These are phyloP conservation scores for Pistacia atlantica DNA, from an alignment of 345 rosid genomes.

Conservation along the genomic window DNA sequence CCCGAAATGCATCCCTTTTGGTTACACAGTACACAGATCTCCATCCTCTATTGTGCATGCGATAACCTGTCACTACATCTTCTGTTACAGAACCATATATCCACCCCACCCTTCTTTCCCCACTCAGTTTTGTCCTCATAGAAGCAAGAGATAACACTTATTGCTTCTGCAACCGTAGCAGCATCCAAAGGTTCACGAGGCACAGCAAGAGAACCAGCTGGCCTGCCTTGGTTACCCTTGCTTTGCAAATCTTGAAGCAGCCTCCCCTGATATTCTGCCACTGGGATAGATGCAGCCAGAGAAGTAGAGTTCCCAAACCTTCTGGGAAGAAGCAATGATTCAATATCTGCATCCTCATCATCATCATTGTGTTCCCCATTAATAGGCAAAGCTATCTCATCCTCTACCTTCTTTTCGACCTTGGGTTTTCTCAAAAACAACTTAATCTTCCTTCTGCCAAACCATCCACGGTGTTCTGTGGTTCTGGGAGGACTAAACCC, in stretches of 20 bases:
- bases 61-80: constrained; percentile 79
- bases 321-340: constrained; percentile 64
- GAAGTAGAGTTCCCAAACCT: constrained; percentile 70
- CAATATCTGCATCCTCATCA: constrained; percentile 71
- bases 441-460: constrained; percentile 65
- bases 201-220: constrained; percentile 77
- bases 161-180: constrained; percentile 81
- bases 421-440: constrained; percentile 53
- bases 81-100: constrained; percentile 84
- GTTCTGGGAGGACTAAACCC: constrained; percentile 79
- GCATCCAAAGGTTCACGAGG: constrained; percentile 86
- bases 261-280: constrained; percentile 81
- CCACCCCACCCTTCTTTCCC: constrained; percentile 86
- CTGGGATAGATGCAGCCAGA: constrained; percentile 67
- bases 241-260: constrained; percentile 69
- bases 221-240: constrained; percentile 59
- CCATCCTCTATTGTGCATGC: constrained; percentile 92
- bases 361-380: constrained; percentile 42
- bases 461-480: constrained; percentile 74
- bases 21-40: constrained; percentile 77
- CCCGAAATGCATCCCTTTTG: constrained; percentile 74
- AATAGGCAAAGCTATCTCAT: constrained; percentile 49
- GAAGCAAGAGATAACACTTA: constrained; percentile 75
- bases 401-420: constrained; percentile 50
- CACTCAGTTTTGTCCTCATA: constrained; percentile 84